Conservation (phyloP, 2,329 filamentous ascomycete species). For the Onygena corvina region DNA sequence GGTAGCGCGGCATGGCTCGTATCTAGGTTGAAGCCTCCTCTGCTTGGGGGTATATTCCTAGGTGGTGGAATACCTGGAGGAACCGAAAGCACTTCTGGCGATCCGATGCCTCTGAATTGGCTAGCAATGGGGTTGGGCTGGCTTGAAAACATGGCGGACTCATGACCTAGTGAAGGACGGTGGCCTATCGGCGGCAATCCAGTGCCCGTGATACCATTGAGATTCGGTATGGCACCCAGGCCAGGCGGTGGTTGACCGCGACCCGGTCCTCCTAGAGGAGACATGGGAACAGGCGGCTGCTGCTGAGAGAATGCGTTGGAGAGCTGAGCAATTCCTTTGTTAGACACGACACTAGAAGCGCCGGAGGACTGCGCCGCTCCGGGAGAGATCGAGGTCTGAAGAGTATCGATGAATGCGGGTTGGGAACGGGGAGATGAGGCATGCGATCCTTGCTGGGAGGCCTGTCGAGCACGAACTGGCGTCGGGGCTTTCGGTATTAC, state of each 20-base stretch:
- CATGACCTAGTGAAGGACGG: constrained; percentile 39
- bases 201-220: constrained; percentile 45
- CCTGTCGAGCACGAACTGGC: constrained; percentile 61
- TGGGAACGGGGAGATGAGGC: constrained; percentile 51
- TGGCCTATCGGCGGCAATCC: constrained; percentile 44
- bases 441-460: constrained; percentile 66
- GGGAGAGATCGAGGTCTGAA: constrained; percentile 52
- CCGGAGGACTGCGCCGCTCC: constrained; percentile 53
- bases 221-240: constrained; percentile 42
- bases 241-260: constrained; percentile 45
- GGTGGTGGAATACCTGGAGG: constrained; percentile 51
- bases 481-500: constrained; percentile 71
- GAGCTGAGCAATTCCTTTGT: constrained; percentile 46
- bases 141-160: constrained; percentile 45
- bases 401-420: constrained; percentile 41
- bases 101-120: constrained; percentile 44
- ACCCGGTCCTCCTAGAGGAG: constrained; percentile 50
- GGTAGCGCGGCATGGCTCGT: constrained; percentile 30
- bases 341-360: constrained; percentile 49
- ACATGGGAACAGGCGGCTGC: constrained; percentile 51
- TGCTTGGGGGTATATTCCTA: constrained; percentile 47
- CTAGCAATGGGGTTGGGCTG: constrained; percentile 40
- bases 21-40: constrained; percentile 44
- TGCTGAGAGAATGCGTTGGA: constrained; percentile 42
- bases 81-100: constrained; percentile 41